A percentile compares a stretch with the other conserved stretches of the same genome.
phyloP scores from a whole-genome alignment of 108 stramenopile genomes.

The Stephanodiscus minutulus region DNA sequence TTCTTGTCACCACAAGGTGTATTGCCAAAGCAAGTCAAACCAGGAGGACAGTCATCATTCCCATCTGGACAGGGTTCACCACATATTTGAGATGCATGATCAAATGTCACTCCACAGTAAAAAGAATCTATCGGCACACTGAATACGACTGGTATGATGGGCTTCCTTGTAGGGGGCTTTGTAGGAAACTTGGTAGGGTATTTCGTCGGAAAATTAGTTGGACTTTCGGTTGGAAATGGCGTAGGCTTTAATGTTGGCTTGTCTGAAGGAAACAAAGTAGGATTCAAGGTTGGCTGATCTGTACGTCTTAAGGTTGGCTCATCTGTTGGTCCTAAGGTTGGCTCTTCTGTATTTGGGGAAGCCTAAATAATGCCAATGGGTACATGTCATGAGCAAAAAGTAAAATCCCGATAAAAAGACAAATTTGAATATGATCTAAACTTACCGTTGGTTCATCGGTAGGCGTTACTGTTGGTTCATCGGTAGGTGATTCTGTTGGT shows the following conservation, averaged over 20 bases:
- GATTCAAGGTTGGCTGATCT: slow-evolving; percentile 10
- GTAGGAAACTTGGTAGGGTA: slow-evolving; percentile 34
- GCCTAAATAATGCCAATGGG: not conserved
- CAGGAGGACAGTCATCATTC: slow-evolving; percentile 38
- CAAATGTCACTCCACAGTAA: slow-evolving; percentile 46
- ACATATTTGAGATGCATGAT: slow-evolving; percentile 45
- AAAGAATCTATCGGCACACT: slow-evolving; percentile 50
- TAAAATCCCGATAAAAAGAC: no score
- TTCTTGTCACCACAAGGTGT: slow-evolving; percentile 47
- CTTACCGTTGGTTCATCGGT: not conserved
- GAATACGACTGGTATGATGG: slow-evolving; percentile 42
- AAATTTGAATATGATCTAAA: not conserved
- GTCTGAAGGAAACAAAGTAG: slow-evolving; percentile 11
- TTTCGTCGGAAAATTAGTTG: slow-evolving; percentile 38
- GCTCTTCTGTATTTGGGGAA: slow-evolving; percentile 13
- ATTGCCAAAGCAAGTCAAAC: slow-evolving; percentile 47
- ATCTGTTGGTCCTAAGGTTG: not conserved
- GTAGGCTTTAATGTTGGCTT: slow-evolving; percentile 23
- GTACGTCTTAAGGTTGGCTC: slow-evolving; percentile 4
- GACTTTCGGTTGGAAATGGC: slow-evolving; percentile 19
- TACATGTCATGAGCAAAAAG: not conserved
- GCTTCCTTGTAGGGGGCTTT: slow-evolving; percentile 33
- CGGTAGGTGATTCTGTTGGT: slow-evolving; percentile 19
- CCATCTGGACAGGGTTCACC: slow-evolving; percentile 44
- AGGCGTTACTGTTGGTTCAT: slow-evolving; percentile 1